These are phyloP conservation scores for Brettanomyces anomalus DNA, from an alignment of 805 yeast species.

Conservation along the genomic window DNA sequence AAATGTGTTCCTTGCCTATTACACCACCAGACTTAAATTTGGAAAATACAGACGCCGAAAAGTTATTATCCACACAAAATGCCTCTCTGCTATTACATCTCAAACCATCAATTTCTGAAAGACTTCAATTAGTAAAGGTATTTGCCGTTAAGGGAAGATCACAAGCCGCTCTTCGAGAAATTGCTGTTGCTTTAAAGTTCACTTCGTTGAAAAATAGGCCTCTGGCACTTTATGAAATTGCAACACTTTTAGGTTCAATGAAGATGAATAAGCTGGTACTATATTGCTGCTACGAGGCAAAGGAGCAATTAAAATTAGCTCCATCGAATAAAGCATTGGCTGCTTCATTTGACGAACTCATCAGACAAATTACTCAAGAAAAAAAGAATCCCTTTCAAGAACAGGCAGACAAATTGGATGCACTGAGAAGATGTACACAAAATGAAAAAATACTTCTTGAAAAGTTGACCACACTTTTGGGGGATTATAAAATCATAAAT, in stretches of 20 bases:
- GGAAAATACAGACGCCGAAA: not conserved
- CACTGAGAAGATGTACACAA: too few species aligned
- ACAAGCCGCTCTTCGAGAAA: constrained; percentile 1
- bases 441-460: not conserved
- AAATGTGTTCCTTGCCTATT: not conserved
- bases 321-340: not conserved
- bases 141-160: not conserved
- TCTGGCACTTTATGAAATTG: not conserved
- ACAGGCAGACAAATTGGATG: not conserved
- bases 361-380: not conserved
- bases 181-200: not conserved
- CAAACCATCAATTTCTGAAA: not conserved
- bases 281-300: not conserved
- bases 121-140: not conserved
- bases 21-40: not conserved
- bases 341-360: not conserved
- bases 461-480: not conserved
- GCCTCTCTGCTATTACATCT: not conserved
- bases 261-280: not conserved
- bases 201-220: not conserved
- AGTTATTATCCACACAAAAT: not conserved
- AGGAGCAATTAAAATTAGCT: not conserved
- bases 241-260: not conserved
- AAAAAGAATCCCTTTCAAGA: not conserved
- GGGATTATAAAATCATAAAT: not conserved